These are phyloP conservation scores for Lactarius deliciosus DNA, from an alignment of 768 basidiomycete genomes.

Conservation along the genomic window DNA sequence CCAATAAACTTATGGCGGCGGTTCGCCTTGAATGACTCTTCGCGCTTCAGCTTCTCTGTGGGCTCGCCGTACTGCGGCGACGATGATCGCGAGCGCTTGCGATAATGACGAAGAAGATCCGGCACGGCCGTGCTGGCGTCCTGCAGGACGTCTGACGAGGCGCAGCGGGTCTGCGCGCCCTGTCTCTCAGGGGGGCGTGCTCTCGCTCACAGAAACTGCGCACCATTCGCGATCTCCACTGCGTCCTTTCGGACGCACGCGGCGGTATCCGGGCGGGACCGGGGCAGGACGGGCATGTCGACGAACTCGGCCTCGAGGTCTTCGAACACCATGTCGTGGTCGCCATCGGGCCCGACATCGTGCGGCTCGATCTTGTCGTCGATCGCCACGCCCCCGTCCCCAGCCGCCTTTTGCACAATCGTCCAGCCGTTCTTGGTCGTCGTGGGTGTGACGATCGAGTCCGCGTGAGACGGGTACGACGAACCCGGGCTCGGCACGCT, in stretches of 20 bases:
- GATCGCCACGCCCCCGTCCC: not conserved
- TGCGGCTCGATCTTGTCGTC: constrained; percentile 12
- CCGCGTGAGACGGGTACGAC: constrained; percentile 24
- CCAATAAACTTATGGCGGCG: constrained; percentile 79
- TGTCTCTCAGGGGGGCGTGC: not conserved
- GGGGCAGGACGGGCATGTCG: constrained; percentile 23
- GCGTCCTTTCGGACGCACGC: constrained; percentile 26
- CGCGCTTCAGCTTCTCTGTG: constrained; percentile 57
- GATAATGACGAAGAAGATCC: constrained; percentile 12
- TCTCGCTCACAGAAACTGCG: constrained; percentile 2
- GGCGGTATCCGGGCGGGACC: constrained; percentile 4
- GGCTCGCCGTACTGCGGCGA: constrained; percentile 23
- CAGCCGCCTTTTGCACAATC: constrained; percentile 21
- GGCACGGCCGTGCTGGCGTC: constrained; percentile 6
- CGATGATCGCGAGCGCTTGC: constrained; percentile 19
- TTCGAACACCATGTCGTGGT: constrained; percentile 22
- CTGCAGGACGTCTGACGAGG: constrained; percentile 18
- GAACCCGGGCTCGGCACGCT: constrained; percentile 27
- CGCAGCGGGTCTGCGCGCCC: constrained; percentile 26
- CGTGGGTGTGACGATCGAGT: constrained; percentile 17
- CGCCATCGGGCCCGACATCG: constrained; percentile 9
- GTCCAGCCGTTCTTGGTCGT: constrained; percentile 30
- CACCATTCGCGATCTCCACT: constrained; percentile 30
- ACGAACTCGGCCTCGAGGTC: constrained; percentile 26
- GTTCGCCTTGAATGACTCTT: constrained; percentile 76